These are phyloP conservation scores for Leishmania lainsoni DNA, from an alignment of 208 protist genomes.

Conservation along the genomic window DNA sequence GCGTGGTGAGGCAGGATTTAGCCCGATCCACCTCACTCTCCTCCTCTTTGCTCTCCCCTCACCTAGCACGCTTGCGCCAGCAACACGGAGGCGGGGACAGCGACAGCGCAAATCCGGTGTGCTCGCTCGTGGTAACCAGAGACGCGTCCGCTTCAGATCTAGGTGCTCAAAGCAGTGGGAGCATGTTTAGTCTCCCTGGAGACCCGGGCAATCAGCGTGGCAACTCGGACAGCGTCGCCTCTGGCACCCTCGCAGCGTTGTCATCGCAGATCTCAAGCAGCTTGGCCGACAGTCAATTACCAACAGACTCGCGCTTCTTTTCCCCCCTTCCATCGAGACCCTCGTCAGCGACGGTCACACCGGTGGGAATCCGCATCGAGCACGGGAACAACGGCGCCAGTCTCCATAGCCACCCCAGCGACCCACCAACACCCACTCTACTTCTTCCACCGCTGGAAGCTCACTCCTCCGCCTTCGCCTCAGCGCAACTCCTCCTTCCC, in stretches of 20 bases:
- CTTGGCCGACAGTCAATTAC: neutral
- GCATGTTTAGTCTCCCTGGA: neutral
- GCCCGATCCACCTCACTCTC: neutral
- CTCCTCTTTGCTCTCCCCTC: neutral
- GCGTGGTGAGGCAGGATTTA: neutral
- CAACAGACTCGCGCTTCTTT: neutral
- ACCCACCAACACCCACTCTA: neutral
- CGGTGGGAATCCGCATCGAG: neutral
- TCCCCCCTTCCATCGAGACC: no score
- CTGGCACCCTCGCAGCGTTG: neutral
- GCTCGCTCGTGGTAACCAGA: neutral
- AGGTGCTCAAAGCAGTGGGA: neutral
- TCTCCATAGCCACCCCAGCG: neutral
- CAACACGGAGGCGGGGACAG: no score
- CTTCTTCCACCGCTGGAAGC: neutral
- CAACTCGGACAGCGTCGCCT: neutral
- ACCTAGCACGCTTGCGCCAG: neutral
- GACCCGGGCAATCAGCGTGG: neutral
- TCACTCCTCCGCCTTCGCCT: neutral
- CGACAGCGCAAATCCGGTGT: neutral
- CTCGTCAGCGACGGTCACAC: neutral
- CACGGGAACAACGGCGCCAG: no score
- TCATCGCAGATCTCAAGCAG: neutral
- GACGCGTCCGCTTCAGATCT: neutral
- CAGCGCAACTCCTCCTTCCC: neutral